Base-by-base conservation (phyloP, 768 basidiomycete species). In the Kwoniella pini region DNA sequence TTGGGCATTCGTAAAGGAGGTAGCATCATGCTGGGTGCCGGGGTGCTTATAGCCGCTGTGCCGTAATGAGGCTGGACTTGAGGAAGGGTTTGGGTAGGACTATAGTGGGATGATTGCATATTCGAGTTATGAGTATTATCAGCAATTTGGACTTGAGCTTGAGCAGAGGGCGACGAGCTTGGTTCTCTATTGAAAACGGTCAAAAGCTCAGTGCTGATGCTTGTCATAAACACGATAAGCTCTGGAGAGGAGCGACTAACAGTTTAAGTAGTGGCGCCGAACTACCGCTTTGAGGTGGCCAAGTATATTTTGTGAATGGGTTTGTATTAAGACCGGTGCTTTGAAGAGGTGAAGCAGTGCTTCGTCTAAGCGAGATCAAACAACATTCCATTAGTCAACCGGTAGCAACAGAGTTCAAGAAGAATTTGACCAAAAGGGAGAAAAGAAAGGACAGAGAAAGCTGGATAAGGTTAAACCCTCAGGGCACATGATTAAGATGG, bases 271-370 rank as follows among this genome's bases (percentile, higher is more conserved):
- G 59, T 26, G 43, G 56, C n/a, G 30, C 54, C 11, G 40, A 27
- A 27, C 33, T 52, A 1, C 51, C 9, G 28, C 28, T 10, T 31
- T 60, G 43, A 19, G 59, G 27, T 54, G 42, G 51, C 59, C 49
- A 51, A 44, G 12, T 36, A 26, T 44, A 45, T 5, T 17, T 39
- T n/a, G 40, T 48, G 27, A 27, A 15, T 2, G 13, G 28, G 24
- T 21, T 24, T 30, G 24, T 33, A 24, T n/a, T 36, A 28, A 31
- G 49, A 17, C 28, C 46, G 31, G 15, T 51, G 22, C 28, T 21
- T 30, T 51, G 57, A 22, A 24, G 40, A 2, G 57, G 57, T 2
- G 57, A 60, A 4, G 59, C 51, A 17, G 59, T 60, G 28, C 59
- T 60, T 21, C 59, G 50, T 46, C 59, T 60, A 26, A 50, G 30